Evolutionary conservation across 2,329 filamentous ascomycete species (phyloP), one percentile per base, ranked within the genome.

Genomic region (Epichloe aotearoae): DNA sequence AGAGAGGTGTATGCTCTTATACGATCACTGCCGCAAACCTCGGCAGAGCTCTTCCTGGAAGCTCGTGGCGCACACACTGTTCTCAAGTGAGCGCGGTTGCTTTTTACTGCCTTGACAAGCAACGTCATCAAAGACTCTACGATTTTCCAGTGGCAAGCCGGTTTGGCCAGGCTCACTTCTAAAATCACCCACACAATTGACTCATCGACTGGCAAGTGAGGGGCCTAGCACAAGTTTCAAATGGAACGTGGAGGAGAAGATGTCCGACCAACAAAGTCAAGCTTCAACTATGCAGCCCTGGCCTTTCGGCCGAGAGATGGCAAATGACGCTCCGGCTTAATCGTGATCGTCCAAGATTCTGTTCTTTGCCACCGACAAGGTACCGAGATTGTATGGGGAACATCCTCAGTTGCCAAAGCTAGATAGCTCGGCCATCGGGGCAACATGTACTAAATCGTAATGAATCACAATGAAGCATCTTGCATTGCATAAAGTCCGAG

Each of bases 311-410:
- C 71, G 73, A 74, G 76, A 81, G 77, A 81, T 83, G 87, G 79
- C 83, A 90, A 82, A 83, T 84, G 83, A 80, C 80, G 87, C 89
- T 95, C 90, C 90, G 89, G 90, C 90, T 96, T 95, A 95, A 93
- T 95, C 84, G 88, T 84, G 86, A 88, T 88, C 85, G 62, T 46
- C 57, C n/a, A 33, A 23, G 54, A 53, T 54, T 67, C 78, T 79
- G 66, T 69, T 95, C 79, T 95, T 75, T 84, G 89, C 88, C 87
- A 69, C 70, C 76, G 80, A 85, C 82, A 77, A 77, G 76, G 75
- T 85, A 93, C 88, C 86, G 86, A 88, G 78, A 79, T 73, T 75
- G 83, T 83, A 88, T 76, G 69, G 76, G 64, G 68, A 74, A 67
- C 64, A 66, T 62, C 73, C 76, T 79, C 79, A 80, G 80, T 82